Evolutionary conservation across 768 basidiomycete genomes (phyloP).

Genomic region (Symmetrospora coprosmae): DNA sequence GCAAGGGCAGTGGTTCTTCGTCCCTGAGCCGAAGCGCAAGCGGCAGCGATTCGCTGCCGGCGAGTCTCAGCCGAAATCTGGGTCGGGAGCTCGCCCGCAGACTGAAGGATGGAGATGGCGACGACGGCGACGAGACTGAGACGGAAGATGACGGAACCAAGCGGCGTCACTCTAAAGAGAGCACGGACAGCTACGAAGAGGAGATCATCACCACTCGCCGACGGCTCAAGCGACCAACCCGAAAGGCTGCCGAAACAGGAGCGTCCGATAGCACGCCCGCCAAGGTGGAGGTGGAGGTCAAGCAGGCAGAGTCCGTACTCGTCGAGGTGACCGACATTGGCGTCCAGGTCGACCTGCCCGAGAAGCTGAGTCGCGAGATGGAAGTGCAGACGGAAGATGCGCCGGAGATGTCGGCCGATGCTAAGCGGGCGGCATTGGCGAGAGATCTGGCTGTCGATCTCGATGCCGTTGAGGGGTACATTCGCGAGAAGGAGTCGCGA

Average conservation of each 20-base stretch:
- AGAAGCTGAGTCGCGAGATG: background rate
- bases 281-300: too few species aligned
- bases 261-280: too few species aligned
- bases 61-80: slow-evolving; percentile 7
- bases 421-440: background rate
- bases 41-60: slow-evolving; percentile 1
- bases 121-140: background rate
- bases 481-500: background rate
- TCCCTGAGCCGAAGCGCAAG: slow-evolving; percentile 7
- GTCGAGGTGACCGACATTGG: background rate
- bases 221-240: too few species aligned
- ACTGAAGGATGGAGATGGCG: background rate
- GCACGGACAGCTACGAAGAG: slow-evolving; percentile 17
- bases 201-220: slow-evolving; percentile 16
- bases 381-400: background rate
- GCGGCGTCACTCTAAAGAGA: background rate
- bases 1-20: background rate
- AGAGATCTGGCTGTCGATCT: background rate
- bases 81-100: slow-evolving; percentile 2
- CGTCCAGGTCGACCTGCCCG: background rate
- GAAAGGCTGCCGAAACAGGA: too few species aligned
- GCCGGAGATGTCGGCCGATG: background rate
- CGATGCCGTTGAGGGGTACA: slow-evolving; percentile 3
- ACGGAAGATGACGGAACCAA: background rate
- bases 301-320: too few species aligned